Conservation (phyloP, 225 moss, liverwort and hornwort species). For the Physcomitrellopsis africana region DNA sequence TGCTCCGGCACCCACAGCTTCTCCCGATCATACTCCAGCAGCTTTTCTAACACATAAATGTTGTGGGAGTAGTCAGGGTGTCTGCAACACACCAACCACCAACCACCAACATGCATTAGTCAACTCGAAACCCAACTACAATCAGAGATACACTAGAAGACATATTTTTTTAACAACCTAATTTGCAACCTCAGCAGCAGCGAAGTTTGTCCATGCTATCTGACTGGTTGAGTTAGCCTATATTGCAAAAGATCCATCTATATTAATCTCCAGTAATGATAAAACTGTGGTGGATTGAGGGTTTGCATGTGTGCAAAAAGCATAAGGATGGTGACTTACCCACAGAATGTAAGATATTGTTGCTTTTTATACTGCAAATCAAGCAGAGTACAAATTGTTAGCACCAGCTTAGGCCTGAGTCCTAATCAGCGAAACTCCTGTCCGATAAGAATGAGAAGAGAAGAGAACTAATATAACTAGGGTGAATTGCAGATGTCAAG, state of each 20-base stretch:
- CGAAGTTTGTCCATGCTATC: neutral
- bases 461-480: neutral
- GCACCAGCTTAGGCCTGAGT: neutral
- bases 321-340: slow-evolving; percentile 36
- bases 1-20: slow-evolving; percentile 92
- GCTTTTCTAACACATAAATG: slow-evolving; percentile 65
- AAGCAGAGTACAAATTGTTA: slow-evolving; percentile 9
- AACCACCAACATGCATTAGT: neutral
- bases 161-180: no score
- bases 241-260: neutral
- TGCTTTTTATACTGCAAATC: slow-evolving; percentile 49
- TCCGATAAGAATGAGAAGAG: slow-evolving; percentile 1
- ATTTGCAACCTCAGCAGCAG: neutral
- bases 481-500: neutral
- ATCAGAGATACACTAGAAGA: neutral
- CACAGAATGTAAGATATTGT: slow-evolving; percentile 61
- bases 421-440: neutral
- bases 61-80: slow-evolving; percentile 93
- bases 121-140: neutral
- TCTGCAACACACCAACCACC: slow-evolving; percentile 36
- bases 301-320: neutral
- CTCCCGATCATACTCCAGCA: slow-evolving; percentile 84
- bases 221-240: neutral
- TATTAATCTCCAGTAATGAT: neutral
- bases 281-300: neutral